Evolutionary conservation across 2,329 filamentous ascomycete species (phyloP), one percentile per base, ranked within the genome.

Genomic region (Fusarium pseudocircinatum): DNA sequence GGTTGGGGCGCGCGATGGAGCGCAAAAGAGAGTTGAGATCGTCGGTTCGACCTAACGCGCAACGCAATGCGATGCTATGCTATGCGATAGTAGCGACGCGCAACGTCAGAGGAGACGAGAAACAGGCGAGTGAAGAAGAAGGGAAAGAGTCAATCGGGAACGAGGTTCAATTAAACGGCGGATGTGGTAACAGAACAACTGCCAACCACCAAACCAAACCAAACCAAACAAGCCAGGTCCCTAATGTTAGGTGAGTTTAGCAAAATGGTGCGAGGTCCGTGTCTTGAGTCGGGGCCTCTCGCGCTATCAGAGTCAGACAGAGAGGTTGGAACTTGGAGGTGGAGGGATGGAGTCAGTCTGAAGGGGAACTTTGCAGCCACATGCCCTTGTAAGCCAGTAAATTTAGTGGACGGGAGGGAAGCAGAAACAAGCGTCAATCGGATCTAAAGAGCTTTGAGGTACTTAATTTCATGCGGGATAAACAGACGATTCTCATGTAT

Each of bases 241-340:
- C 44, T 34, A 60, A 58, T 30, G 54, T 58, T 28, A 28, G 54
- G n/a, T 46, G 32, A 46, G 40, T 58, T 28, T 47, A 46, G n/a
- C 64, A 50, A 52, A 73, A 75, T 75, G 75, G 74, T 63, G 69
- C 72, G 73, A 74, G 72, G 64, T 70, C 67, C 71, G 73, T 69
- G 62, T 77, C 71, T 53, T 75, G 73, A 77, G 73, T 77, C 73
- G 75, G 75, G 69, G 71, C 71, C 73, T 73, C 60, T 59, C 60
- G 73, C 71, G 70, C 70, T 73, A 69, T 54, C 39, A 69, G 58
- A 60, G 62, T 67, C 62, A 67, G 34, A 53, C 50, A 39, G 50
- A 53, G 70, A 61, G 59, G 36, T 49, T 58, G 54, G 54, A 46
- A 46, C 26, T 30, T 40, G 44, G 43, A 67, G 28, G 49, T 67